A percentile compares a stretch with the other conserved stretches of the same genome.
Conservation (phyloP, 768 basidiomycete species). For the Goffeauzyma gilvescens region DNA sequence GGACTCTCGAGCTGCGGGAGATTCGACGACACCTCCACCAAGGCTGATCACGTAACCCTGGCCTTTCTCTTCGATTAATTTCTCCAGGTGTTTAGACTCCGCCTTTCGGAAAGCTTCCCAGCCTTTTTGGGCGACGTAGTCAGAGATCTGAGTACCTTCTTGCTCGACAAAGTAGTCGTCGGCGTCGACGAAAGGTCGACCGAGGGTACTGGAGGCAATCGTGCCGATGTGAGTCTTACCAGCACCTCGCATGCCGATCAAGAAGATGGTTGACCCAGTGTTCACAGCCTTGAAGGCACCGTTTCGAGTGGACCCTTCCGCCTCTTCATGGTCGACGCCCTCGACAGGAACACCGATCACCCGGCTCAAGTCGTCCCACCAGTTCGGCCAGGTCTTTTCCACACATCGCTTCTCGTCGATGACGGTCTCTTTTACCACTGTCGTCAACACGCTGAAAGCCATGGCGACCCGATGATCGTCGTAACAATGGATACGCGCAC, state of each 20-base stretch:
- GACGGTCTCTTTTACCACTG: constrained; percentile 52
- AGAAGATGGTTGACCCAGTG: constrained; percentile 39
- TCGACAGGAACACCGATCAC: constrained; percentile 84
- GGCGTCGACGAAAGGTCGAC: constrained; percentile 64
- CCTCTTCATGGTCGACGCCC: constrained; percentile 55
- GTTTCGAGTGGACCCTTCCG: no score
- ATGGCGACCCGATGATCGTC: constrained; percentile 98
- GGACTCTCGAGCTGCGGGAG: constrained; percentile 49
- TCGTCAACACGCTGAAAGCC: constrained; percentile 80
- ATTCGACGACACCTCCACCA: constrained; percentile 89
- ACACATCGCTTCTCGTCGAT: constrained; percentile 94
- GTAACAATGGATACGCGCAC: constrained; percentile 80
- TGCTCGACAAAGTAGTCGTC: constrained; percentile 57
- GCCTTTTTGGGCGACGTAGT: constrained; percentile 62
- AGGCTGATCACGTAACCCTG: constrained; percentile 62
- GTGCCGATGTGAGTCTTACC: constrained; percentile 80
- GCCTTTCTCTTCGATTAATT: constrained; percentile 43
- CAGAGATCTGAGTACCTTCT: constrained; percentile 44
- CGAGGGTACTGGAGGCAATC: constrained; percentile 52
- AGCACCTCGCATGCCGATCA: constrained; percentile 91
- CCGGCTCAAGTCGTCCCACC: constrained; percentile 97
- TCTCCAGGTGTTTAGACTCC: constrained; percentile 50
- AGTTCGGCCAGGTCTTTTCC: constrained; percentile 99
- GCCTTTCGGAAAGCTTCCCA: constrained; percentile 78
- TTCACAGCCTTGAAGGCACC: no score